Conservation (phyloP, 2,329 filamentous ascomycete genomes). For the Clarireedia paspali region DNA sequence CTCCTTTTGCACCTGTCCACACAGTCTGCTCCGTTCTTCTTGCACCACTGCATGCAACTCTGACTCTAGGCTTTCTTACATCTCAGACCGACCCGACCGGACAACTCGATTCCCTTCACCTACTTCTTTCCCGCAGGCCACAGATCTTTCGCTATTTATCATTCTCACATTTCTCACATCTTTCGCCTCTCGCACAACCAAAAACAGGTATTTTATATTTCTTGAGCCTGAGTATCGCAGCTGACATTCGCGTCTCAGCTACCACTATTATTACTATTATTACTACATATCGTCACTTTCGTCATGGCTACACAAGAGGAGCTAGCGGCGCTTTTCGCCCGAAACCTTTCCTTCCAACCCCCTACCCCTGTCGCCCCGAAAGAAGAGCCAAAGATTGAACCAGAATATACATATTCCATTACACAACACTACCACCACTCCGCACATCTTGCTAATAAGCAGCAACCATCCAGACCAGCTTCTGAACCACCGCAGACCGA, state of each 20-base stretch:
- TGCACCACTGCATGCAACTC: conserved; percentile 20
- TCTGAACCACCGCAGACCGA: conserved; percentile 45
- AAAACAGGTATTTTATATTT: conserved; percentile 26
- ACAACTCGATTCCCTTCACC: conserved; percentile 4
- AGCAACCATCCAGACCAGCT: conserved; percentile 38
- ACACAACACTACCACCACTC: conserved; percentile 83
- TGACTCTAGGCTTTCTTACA: conserved; percentile 24
- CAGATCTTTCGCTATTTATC: conserved; percentile 21
- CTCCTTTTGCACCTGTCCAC: conserved; percentile 21
- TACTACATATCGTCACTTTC: neutral
- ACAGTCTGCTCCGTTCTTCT: conserved; percentile 28
- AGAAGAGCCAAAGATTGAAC: conserved; percentile 28
- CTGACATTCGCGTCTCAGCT: neutral
- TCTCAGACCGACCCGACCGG: conserved; percentile 15
- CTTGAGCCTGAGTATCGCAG: neutral
- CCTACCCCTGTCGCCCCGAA: conserved; percentile 21
- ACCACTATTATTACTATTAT: neutral
- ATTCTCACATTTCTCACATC: conserved; percentile 18
- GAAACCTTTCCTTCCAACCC: conserved; percentile 58
- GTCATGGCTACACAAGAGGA: conserved; percentile 67
- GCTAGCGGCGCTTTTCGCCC: conserved; percentile 70
- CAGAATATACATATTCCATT: conserved; percentile 61
- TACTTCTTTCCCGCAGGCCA: neutral
- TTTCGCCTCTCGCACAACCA: conserved; percentile 14
- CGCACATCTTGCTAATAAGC: conserved; percentile 48